Base-by-base conservation (phyloP, 805 yeast species). In the Saccharomycopsis synnaedendra region DNA sequence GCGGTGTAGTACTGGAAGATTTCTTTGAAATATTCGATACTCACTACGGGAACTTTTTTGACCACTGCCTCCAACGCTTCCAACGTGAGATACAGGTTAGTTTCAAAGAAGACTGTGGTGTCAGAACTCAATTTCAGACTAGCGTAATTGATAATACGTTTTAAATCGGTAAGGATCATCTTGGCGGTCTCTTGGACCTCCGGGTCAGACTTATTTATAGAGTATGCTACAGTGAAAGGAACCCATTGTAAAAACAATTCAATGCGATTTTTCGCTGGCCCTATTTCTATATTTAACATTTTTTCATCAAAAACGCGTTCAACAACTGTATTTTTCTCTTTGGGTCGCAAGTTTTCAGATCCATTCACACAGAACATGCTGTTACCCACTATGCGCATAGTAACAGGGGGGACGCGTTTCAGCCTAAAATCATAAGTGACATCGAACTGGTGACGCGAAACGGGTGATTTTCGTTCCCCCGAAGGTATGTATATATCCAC, bases 31-130 rank as follows among this genome's bases (percentile, higher is more conserved):
- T 36, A 48, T 6, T 43, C 31, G 30, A 30, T 19, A n/a, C n/a
- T 28, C 3, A 49, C 45, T 3, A 49, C 40, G n/a, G 34, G 33
- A 11, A 49, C 4, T 6, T 38, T 33, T 32, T 34, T 43, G 8
- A 49, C 45, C 39, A 49, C n/a, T 5, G 50, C 47, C 19, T 19
- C 19, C 19, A 19, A 19, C 19, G 19, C 19, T 1, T 19, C 19
- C 37, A 46, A 36, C 3, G 50, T 42, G 10, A 46, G 28, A n/a
- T 43, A 46, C 5, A 44, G 31, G 3, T 47, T 39, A 34, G 43
- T 30, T 11, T 45, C 36, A 11, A 49, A 39, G 37, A 49, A 49
- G 32, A 43, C 45, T 5, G 50, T 49, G 5, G 53, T 49, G 4
- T 28, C 6, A 3, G 30, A 41, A 19, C 7, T 36, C 30, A 49